Percentiles rank a stretch among this genome's conserved stretches.
Evolutionary conservation across 2,329 filamentous ascomycete species (phyloP).

Genomic region (Aureobasidium sp.): DNA sequence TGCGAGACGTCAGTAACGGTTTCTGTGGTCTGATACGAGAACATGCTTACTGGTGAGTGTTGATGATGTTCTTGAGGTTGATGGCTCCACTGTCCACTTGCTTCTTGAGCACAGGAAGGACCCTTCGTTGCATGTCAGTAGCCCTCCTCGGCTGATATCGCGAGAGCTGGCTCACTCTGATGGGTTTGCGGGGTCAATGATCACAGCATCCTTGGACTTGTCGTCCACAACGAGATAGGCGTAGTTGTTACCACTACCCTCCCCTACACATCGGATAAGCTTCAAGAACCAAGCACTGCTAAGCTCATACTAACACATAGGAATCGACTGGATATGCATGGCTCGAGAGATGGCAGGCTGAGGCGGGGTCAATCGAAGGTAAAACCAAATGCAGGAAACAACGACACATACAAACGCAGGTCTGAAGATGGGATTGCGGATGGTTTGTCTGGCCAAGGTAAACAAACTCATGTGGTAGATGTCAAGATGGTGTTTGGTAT

Average conservation of each 20-base stretch:
- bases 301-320: conserved; percentile 61
- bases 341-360: conserved; percentile 21
- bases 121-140: conserved; percentile 33
- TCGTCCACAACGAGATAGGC: conserved; percentile 55
- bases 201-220: conserved; percentile 44
- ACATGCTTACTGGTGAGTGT: conserved; percentile 80
- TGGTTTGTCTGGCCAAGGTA: conserved; percentile 4
- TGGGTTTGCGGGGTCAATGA: conserved; percentile 74
- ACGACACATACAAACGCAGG: conserved; percentile 3
- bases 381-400: background rate
- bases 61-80: conserved; percentile 82
- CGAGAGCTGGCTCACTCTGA: conserved; percentile 51
- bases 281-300: background rate
- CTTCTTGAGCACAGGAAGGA: conserved; percentile 60
- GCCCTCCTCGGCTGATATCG: background rate
- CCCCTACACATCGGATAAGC: conserved; percentile 45
- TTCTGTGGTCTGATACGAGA: background rate
- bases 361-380: conserved; percentile 13
- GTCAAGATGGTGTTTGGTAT: background rate
- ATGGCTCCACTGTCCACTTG: conserved; percentile 63
- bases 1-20: conserved; percentile 30
- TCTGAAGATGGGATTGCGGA: conserved; percentile 4
- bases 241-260: conserved; percentile 72
- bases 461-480: conserved; percentile 11
- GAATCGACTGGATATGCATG: conserved; percentile 84